phyloP scores from a whole-genome alignment of 2,329 filamentous ascomycete genomes.

The Penicillium psychrosexuale region DNA sequence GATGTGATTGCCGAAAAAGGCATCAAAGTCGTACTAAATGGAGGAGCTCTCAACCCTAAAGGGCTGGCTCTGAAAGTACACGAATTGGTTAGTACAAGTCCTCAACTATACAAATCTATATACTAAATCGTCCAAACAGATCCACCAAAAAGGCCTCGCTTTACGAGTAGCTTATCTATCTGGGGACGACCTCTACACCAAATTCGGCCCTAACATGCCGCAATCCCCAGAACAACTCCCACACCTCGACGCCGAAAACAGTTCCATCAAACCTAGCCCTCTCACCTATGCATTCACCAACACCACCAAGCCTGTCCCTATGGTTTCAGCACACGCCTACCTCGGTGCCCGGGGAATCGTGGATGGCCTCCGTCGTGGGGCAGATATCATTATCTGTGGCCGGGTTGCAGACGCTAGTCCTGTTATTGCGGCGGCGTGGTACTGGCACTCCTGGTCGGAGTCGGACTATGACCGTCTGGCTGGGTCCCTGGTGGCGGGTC shows the following conservation, averaged over 20 bases:
- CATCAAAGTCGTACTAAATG: slow-evolving; percentile 57
- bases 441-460: slow-evolving; percentile 54
- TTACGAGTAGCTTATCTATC: slow-evolving; percentile 47
- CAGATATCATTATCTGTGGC: slow-evolving; percentile 46
- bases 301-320: slow-evolving; percentile 42
- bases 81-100: slow-evolving; percentile 32
- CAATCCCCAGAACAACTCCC: slow-evolving; percentile 31
- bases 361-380: slow-evolving; percentile 35
- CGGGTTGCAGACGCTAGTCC: slow-evolving; percentile 48
- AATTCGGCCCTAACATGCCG: slow-evolving; percentile 34
- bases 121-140: slow-evolving; percentile 17
- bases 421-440: slow-evolving; percentile 56
- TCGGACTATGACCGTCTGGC: slow-evolving; percentile 51
- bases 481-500: slow-evolving; percentile 51
- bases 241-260: slow-evolving; percentile 45
- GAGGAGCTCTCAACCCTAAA: slow-evolving; percentile 55
- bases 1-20: slow-evolving; percentile 46
- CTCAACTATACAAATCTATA: neutral
- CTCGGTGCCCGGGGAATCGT: slow-evolving; percentile 44
- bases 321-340: slow-evolving; percentile 48
- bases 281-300: slow-evolving; percentile 41
- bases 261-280: slow-evolving; percentile 33
- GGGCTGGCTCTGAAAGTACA: slow-evolving; percentile 49
- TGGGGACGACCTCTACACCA: slow-evolving; percentile 46
- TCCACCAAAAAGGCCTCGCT: slow-evolving; percentile 33